Conservation (phyloP, 768 basidiomycete genomes). For the Epithele typhae region DNA sequence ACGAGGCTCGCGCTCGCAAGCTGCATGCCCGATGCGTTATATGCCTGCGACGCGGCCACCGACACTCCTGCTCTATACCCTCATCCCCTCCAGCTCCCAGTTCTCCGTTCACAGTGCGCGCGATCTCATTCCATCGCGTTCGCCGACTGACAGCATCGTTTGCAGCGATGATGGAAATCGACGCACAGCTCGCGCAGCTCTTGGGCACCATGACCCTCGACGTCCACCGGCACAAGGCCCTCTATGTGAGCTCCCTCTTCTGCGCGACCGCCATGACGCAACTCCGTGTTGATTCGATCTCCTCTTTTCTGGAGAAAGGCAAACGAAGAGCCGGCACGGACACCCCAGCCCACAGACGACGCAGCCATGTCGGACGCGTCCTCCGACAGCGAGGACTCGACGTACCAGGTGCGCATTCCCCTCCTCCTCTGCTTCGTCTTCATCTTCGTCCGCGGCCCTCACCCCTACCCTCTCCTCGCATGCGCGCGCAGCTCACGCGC, state of each 20-base stretch:
- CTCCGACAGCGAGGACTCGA: conserved; percentile 24
- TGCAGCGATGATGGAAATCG: conserved; percentile 21
- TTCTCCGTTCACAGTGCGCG: no score
- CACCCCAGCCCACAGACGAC: conserved; percentile 14
- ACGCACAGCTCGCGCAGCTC: conserved; percentile 21
- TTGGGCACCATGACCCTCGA: conserved; percentile 20
- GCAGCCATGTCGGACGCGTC: conserved; percentile 23
- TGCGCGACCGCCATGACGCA: neutral
- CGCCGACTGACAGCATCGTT: no score
- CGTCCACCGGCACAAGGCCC: conserved; percentile 10
- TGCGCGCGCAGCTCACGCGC: conserved; percentile 5
- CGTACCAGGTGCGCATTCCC: conserved; percentile 20
- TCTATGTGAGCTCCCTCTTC: conserved; percentile 18
- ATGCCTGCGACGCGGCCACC: no score
- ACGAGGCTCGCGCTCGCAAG: no score
- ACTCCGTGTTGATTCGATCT: conserved; percentile 1
- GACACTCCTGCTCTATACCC: no score
- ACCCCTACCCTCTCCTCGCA: neutral
- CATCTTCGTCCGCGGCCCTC: conserved; percentile 5
- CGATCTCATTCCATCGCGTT: no score
- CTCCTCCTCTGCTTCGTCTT: conserved; percentile 5
- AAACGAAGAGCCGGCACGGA: conserved; percentile 18
- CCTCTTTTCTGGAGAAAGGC: conserved; percentile 19
- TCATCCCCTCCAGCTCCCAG: no score
- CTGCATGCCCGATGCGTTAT: no score